Evolutionary conservation across 495 filamentous ascomycete species (phyloP).

Genomic region (Podospora australis): DNA sequence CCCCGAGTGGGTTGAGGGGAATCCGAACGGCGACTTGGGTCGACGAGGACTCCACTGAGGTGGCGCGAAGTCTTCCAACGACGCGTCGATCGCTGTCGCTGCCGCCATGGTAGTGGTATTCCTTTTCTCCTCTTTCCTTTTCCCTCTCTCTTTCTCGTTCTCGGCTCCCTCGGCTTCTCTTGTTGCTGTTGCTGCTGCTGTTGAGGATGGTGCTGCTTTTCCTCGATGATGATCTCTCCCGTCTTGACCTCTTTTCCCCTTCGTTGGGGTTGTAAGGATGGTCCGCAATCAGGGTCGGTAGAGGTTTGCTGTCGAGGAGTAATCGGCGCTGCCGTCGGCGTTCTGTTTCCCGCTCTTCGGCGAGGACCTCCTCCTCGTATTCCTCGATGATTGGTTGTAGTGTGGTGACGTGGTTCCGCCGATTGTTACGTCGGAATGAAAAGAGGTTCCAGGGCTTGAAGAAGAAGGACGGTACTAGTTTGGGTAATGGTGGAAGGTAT

Average conservation of each 20-base stretch:
- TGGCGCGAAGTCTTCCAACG: too few relatives aligned
- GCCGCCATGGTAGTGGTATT: constrained; percentile 16
- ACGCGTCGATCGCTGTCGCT: constrained; percentile 44
- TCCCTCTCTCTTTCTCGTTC: constrained; percentile 1
- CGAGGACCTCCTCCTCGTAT: constrained; percentile 6
- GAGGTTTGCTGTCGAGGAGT: constrained; percentile 18
- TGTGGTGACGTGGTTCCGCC: not conserved
- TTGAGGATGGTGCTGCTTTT: too few relatives aligned
- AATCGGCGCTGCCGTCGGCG: constrained; percentile 15
- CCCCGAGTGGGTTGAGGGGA: constrained; percentile 70
- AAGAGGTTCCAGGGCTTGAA: not conserved
- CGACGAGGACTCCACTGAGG: constrained; percentile 58
- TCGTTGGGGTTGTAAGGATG: constrained; percentile 5
- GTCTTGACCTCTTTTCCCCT: not conserved
- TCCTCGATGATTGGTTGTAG: constrained; percentile 15
- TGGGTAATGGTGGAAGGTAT: constrained; percentile 34
- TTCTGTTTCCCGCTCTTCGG: constrained; percentile 4
- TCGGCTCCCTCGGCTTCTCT: constrained; percentile 1
- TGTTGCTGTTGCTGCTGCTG: not conserved
- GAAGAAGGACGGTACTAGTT: not conserved
- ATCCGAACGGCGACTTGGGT: constrained; percentile 42
- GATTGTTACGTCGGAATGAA: not conserved
- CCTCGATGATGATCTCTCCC: too few relatives aligned
- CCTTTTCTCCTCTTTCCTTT: constrained; percentile 8
- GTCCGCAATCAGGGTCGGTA: constrained; percentile 16